Base-by-base conservation (phyloP, 331 rosid species). In the Quercus tomentella region DNA sequence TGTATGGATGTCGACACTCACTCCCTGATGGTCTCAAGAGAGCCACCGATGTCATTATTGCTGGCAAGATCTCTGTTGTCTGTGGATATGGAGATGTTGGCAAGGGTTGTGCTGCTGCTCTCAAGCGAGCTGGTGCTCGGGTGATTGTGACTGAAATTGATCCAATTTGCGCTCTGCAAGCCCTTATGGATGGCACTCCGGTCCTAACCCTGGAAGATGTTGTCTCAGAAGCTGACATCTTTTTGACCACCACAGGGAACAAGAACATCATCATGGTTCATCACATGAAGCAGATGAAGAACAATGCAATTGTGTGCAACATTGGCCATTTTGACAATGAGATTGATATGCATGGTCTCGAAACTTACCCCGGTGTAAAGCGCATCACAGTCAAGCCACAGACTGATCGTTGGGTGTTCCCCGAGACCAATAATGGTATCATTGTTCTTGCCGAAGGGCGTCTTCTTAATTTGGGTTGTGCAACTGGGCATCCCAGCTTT, bases 311-410 rank as follows among this genome's bases (percentile, higher is more conserved):
- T 17, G 90, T 96, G 25, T 89, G 98, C 91, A 96, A 96, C 93
- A 93, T 96, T 71, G 99, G 99, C n/a, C 99, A 96, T 88, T 93
- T 96, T 16, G 99, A 96, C 89, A 96, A 96, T 2, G 99, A 96
- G 81, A 96, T 96, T 7, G 99, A 96, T 85, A 88, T 93, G 94
- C 74, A 0, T 21, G 14, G 31, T 22, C 22, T 7, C 11, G 5
- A 22, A 21, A 22, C 28, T 25, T 1, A 4, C 22, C 14, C 11
- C 2, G 6, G 31, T 58, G 25, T 22, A 58, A 58, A 58, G 31
- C 16, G 17, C 5, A 58, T n/a, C 31, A 58, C 2, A 21, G 1
- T 58, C 30, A 21, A 57, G 65, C 65, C 65, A 58, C 3, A 58
- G 0, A 58, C 65, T 2, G 6, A 58, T 58, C 16, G 25, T 9